These are phyloP conservation scores for Pseudodiploospora longispora DNA, from an alignment of 2,329 filamentous ascomycete species.

Conservation along the genomic window DNA sequence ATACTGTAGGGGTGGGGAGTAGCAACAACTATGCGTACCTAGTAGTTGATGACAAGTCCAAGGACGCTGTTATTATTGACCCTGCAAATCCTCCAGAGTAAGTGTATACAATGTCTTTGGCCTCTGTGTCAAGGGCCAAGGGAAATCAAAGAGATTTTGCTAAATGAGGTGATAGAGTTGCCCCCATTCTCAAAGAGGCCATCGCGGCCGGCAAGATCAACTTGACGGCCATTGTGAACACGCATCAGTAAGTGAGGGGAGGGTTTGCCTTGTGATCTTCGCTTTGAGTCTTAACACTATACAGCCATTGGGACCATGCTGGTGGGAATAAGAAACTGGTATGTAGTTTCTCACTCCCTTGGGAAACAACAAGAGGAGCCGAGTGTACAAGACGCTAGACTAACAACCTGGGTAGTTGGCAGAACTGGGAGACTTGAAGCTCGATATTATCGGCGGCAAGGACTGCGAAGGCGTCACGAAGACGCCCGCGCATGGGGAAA, in stretches of 20 bases:
- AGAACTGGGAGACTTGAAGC: constrained; percentile 46
- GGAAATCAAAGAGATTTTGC: background rate
- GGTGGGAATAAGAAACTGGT: constrained; percentile 84
- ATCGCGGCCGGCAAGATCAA: constrained; percentile 67
- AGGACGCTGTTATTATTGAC: constrained; percentile 72
- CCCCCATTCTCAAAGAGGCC: constrained; percentile 62
- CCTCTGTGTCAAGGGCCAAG: background rate
- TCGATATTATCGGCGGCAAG: constrained; percentile 80
- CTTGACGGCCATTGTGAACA: constrained; percentile 86
- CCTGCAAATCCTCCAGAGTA: constrained; percentile 73
- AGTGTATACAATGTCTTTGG: constrained; percentile 16
- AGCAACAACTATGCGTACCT: constrained; percentile 83
- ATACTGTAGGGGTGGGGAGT: constrained; percentile 59
- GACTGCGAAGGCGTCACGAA: constrained; percentile 73
- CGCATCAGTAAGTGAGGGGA: constrained; percentile 70
- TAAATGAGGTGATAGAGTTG: constrained; percentile 37
- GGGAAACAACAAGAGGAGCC: background rate
- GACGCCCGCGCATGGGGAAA: constrained; percentile 67
- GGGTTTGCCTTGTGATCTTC: background rate
- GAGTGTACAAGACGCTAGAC: background rate
- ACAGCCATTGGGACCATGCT: constrained; percentile 86
- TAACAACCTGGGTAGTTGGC: constrained; percentile 18
- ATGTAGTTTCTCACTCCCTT: constrained; percentile 16
- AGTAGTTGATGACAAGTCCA: constrained; percentile 68
- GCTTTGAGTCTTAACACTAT: constrained; percentile 3